Percentiles rank a stretch among this genome's conserved stretches.
phyloP scores from a whole-genome alignment of 768 basidiomycete genomes.

The Nidularia sp. region DNA sequence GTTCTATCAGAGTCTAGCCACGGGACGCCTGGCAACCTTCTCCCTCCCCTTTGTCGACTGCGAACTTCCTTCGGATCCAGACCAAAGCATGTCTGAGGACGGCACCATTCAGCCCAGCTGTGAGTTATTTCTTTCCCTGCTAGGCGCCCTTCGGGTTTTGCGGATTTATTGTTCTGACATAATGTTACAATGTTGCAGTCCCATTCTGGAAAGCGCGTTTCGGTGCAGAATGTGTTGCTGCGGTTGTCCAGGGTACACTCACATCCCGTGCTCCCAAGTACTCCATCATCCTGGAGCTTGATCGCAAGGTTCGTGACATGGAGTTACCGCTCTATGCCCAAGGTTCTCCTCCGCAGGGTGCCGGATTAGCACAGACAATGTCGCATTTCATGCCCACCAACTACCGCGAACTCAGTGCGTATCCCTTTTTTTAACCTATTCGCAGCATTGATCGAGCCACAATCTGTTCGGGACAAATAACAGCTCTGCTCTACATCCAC shows the following conservation, averaged over 20 bases:
- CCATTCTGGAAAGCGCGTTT: conserved; percentile 70
- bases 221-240: conserved; percentile 60
- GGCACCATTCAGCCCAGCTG: conserved; percentile 57
- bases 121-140: conserved; percentile 24
- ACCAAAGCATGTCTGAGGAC: conserved; percentile 54
- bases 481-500: conserved; percentile 71
- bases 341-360: conserved; percentile 41
- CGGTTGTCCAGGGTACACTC: conserved; percentile 65
- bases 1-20: conserved; percentile 54
- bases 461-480: too few relatives aligned
- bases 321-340: conserved; percentile 60
- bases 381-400: conserved; percentile 72
- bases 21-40: conserved; percentile 65
- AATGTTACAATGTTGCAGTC: conserved; percentile 28
- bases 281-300: conserved; percentile 57
- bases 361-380: conserved; percentile 61
- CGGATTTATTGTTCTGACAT: too few relatives aligned
- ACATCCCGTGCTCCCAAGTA: conserved; percentile 64
- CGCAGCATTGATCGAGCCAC: too few relatives aligned
- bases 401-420: conserved; percentile 66
- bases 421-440: not conserved
- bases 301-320: conserved; percentile 68
- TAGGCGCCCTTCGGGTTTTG: too few relatives aligned
- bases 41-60: conserved; percentile 72
- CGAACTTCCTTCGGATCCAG: conserved; percentile 59